These are phyloP conservation scores for Marsdenia floribunda DNA, from an alignment of 257 asterid genomes.

Conservation along the genomic window DNA sequence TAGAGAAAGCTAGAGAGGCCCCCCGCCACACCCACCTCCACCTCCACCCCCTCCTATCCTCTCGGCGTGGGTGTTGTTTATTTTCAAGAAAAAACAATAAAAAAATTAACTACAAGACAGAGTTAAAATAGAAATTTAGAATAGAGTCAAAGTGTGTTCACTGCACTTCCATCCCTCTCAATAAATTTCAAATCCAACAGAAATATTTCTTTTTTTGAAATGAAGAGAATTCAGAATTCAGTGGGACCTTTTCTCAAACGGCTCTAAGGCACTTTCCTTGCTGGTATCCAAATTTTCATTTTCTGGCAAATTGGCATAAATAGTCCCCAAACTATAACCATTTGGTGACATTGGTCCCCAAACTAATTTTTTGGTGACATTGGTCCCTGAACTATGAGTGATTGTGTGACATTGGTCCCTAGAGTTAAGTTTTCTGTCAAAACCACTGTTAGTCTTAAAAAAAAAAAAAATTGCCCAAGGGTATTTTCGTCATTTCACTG, in stretches of 20 bases:
- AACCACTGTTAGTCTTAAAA: too few relatives aligned
- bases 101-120: conserved; percentile 16
- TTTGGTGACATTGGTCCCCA: too few relatives aligned
- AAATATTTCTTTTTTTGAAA: conserved; percentile 30
- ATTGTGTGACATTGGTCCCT: too few relatives aligned
- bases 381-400: too few relatives aligned
- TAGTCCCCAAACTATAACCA: too few relatives aligned
- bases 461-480: too few relatives aligned
- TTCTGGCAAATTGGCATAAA: too few relatives aligned
- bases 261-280: conserved; percentile 39
- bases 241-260: conserved; percentile 67
- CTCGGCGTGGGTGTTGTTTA: conserved; percentile 27
- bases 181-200: conserved; percentile 56
- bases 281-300: conserved; percentile 25
- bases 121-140: conserved; percentile 11
- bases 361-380: too few relatives aligned
- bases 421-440: too few relatives aligned
- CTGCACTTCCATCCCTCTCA: conserved; percentile 46
- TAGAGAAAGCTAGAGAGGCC: conserved; percentile 49
- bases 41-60: too few relatives aligned
- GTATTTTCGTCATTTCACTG: too few relatives aligned
- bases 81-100: conserved; percentile 54
- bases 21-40: neutral
- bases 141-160: conserved; percentile 29
- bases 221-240: conserved; percentile 31